Evolutionary conservation across 1,139 yeast species (phyloP).

Genomic region (Hanseniaspora sp.): DNA sequence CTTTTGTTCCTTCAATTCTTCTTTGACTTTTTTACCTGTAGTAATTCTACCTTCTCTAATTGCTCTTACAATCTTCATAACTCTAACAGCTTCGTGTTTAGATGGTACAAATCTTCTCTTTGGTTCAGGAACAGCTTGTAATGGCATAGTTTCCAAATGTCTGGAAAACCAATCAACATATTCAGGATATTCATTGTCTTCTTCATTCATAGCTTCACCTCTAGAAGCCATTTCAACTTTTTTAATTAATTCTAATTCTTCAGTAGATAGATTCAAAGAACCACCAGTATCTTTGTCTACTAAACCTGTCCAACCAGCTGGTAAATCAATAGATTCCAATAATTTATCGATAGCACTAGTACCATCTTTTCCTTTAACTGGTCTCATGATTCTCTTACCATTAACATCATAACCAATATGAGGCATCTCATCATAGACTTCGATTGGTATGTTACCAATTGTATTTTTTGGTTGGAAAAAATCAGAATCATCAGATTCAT

Average conservation of each 20-base stretch:
- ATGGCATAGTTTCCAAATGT: slow-evolving; percentile 78
- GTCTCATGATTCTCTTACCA: slow-evolving; percentile 97
- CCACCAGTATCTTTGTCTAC: slow-evolving; percentile 83
- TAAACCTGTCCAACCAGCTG: slow-evolving; percentile 98
- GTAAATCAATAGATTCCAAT: slow-evolving; percentile 80
- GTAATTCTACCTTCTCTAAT: slow-evolving; percentile 91
- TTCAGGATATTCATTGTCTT: slow-evolving; percentile 81
- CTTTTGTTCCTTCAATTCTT: slow-evolving; percentile 40
- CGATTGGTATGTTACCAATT: slow-evolving; percentile 81
- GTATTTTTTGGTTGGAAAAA: slow-evolving; percentile 65
- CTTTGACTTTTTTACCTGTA: slow-evolving; percentile 52
- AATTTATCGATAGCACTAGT: slow-evolving; percentile 75
- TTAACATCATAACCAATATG: slow-evolving; percentile 95
- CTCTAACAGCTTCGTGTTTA: slow-evolving; percentile 88
- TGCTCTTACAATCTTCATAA: slow-evolving; percentile 92
- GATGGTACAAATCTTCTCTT: slow-evolving; percentile 94
- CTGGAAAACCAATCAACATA: slow-evolving; percentile 91
- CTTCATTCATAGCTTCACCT: slow-evolving; percentile 74
- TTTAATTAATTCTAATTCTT: slow-evolving; percentile 78
- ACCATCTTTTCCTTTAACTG: slow-evolving; percentile 59
- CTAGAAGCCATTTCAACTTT: slow-evolving; percentile 50
- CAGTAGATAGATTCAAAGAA: slow-evolving; percentile 73
- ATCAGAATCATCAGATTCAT: slow-evolving; percentile 89
- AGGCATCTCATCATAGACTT: slow-evolving; percentile 94
- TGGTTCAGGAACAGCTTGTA: slow-evolving; percentile 90